Base-by-base conservation (phyloP, 257 asterid species). In the Nicotiana noctiflora region DNA sequence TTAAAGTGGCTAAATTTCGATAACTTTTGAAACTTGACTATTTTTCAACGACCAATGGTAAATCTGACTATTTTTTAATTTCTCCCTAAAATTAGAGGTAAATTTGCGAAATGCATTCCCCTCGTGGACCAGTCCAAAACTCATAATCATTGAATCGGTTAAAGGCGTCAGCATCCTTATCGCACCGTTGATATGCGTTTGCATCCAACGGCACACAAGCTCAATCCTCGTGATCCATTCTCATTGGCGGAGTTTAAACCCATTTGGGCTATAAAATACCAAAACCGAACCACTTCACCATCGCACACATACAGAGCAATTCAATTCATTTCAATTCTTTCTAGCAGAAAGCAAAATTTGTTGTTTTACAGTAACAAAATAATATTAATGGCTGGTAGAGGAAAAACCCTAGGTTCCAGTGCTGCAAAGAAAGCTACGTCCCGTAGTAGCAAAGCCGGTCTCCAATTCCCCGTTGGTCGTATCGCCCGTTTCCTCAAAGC, bases 381-480 rank as follows among this genome's bases (percentile, higher is more conserved):
- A 37, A 0, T 8, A 9, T 25, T 31, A 82, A 93, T 93, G 98
- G 96, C 96, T 1, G 98, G 97, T 44, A 87, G 97, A n/a, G 97
- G 98, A 7, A 93, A 93, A 75, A 92, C 97, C 0, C 88, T 92
- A 1, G 97, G 97, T 3, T 90, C 97, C 0, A 92, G 88, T 10
- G 81, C 98, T 1, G 87, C 97, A 10, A 93, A 92, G 86, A 93
- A 92, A 84, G 86, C 98, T 12, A 87, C 83, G 13, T 89, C 98
- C 0, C 84, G 94, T 31, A 92, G 95, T 85, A 89, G 90, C 86
- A 92, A 92, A 77, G 98, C 97, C 3, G 96, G 98, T 1, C 92
- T 92, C 19, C 97, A 92, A 64, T 93, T 93, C 46, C 97, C 98
- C 17, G 96, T 93, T 17, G 97, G 96, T 17, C 96, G 97, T 86